phyloP scores from a whole-genome alignment of 208 protist species.

The Acanthamoeba triangularis region DNA sequence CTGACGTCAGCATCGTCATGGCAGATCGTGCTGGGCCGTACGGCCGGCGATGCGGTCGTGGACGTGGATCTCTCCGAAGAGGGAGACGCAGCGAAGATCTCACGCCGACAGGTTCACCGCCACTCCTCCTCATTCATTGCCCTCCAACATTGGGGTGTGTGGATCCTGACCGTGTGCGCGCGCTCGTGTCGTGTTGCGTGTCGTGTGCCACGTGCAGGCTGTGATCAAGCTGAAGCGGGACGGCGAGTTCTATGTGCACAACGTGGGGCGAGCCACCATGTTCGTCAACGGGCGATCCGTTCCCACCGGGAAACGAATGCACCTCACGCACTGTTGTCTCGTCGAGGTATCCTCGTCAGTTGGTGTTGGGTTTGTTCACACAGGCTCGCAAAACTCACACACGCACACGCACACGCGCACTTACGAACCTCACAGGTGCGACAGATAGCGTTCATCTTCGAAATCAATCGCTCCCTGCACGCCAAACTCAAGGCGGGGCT shows the following conservation, averaged over 20 bases:
- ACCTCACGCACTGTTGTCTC: conserved; percentile 47
- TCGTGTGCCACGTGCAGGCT: background rate
- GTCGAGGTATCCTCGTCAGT: conserved; percentile 6
- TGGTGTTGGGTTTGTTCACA: too few species aligned
- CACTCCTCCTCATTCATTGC: too few species aligned
- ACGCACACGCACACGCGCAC: too few species aligned
- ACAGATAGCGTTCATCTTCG: conserved; percentile 42
- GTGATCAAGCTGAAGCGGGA: conserved; percentile 72
- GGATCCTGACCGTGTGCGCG: background rate
- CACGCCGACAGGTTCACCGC: conserved; percentile 17
- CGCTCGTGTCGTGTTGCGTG: background rate
- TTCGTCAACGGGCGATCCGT: conserved; percentile 60
- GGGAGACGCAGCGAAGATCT: conserved; percentile 52
- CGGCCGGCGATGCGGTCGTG: conserved; percentile 10
- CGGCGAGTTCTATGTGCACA: conserved; percentile 44
- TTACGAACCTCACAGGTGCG: too few species aligned
- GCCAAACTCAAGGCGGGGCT: background rate
- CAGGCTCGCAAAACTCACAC: background rate
- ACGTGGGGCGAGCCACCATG: conserved; percentile 29
- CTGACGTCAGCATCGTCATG: background rate
- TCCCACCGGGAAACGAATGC: background rate
- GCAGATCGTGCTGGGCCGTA: conserved; percentile 54
- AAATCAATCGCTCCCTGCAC: conserved; percentile 13
- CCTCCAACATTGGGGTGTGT: too few species aligned
- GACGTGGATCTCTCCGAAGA: conserved; percentile 61